Conservation (phyloP, 75 land plant species). For the Pseudotsuga menziesii region DNA sequence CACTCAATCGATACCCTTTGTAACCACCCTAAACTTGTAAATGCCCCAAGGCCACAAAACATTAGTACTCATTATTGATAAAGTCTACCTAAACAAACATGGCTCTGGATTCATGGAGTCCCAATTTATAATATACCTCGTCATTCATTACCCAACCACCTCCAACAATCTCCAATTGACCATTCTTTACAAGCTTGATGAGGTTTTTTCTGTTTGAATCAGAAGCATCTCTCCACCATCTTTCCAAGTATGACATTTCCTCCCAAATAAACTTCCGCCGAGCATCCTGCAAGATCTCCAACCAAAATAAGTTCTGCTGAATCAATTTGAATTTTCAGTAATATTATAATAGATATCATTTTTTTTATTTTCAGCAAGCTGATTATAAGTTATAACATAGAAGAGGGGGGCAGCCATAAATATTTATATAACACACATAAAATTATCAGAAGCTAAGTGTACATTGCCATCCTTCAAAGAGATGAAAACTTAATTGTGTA, state of each 20-base stretch:
- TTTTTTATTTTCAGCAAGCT: background rate
- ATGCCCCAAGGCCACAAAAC: background rate
- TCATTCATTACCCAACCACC: conserved; percentile 99
- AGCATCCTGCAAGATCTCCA: conserved; percentile 49
- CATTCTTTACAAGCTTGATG: conserved; percentile 70
- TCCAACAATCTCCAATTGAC: conserved; percentile 97
- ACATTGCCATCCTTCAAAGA: background rate
- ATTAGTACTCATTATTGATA: background rate
- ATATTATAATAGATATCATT: background rate
- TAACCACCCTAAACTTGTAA: background rate
- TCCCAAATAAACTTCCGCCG: conserved; percentile 99
- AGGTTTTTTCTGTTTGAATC: conserved; percentile 44
- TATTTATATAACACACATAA: background rate
- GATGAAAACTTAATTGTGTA: background rate
- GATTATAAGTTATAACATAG: background rate
- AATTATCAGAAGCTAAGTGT: background rate
- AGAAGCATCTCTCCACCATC: conserved; percentile 97
- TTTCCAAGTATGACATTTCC: conserved; percentile 95
- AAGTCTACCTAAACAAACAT: background rate
- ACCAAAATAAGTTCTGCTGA: background rate
- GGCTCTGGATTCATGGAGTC: background rate
- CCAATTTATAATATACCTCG: conserved; percentile 55
- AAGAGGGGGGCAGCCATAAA: background rate
- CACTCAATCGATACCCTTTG: background rate
- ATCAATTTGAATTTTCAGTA: background rate